Base-by-base conservation (phyloP, 163 green algal species). In the Prototheca stagnorum region DNA sequence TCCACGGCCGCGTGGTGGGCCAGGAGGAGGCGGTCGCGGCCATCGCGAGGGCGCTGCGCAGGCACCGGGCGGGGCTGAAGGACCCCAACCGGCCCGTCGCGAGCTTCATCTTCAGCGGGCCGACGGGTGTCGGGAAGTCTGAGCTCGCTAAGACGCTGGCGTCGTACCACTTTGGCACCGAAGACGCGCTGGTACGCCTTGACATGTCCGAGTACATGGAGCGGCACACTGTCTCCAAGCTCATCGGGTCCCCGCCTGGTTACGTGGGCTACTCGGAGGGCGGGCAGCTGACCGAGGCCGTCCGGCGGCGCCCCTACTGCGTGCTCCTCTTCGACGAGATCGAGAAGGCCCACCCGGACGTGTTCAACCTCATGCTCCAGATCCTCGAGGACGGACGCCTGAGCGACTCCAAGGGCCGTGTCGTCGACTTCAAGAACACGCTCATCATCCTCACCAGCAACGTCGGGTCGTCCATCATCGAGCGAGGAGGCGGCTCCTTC, bases 151-250 rank as follows among this genome's bases (percentile, higher is more conserved):
- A 99, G 85, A 91, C 88, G 3, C 75, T 99, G 51, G 89, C 92
- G 39, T 74, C 59, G 49, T 96, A 95, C 75, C 97, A 97, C 73
- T 99, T 96, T 53, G 88, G 90, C 49, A 83, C 58, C 43, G 85
- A 97, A 67, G 87, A 98, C 54, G 87, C 85, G 40, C 93, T 95
- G 84, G 83, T 96, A 39, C 75, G 91, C 1, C 67, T 99, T 47
- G 91, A 99, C 62, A 99, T 99, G 91, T 89, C 70, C 22, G 91
- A 99, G 79, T 98, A 94, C 75, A 99, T 98, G 91, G 91, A 97
- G 77, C 36, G 84, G 20, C 91, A 99, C 74, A 97, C 90, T 11
- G 90, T 98, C 25, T 84, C 65, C 66, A 97, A 97, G 78, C 81
- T 98, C 35, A 96, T 98, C 57, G 90, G 88, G 26, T 93, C 81